Percentiles rank a stretch among this genome's conserved stretches.
These are phyloP conservation scores for Ceratobasidium sp. DNA, from an alignment of 1,284 basidiomycete genomes.

Conservation along the genomic window DNA sequence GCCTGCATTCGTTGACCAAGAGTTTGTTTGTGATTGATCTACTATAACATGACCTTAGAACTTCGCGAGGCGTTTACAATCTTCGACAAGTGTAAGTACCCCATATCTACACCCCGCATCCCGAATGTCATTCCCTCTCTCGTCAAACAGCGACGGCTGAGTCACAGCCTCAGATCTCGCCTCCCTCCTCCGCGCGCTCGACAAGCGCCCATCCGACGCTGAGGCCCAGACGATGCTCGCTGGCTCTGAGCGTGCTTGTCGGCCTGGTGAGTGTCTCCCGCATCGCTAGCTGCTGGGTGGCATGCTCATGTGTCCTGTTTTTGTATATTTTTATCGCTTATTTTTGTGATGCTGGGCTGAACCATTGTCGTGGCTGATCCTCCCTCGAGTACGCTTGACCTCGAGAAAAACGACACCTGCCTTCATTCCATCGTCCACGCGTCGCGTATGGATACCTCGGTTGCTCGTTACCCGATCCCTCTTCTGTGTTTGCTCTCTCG, in stretches of 20 bases:
- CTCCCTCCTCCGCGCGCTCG: constrained; percentile 71
- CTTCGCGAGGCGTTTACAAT: constrained; percentile 74
- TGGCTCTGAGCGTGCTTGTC: constrained; percentile 79
- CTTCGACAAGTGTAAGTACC: constrained; percentile 66
- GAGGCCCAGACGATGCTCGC: constrained; percentile 72
- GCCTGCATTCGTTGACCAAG: background rate
- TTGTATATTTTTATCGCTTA: constrained; percentile 86
- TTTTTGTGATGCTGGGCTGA: constrained; percentile 85
- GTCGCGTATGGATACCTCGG: constrained; percentile 64
- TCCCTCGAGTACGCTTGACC: no score
- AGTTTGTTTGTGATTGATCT: background rate
- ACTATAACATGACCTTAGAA: constrained; percentile 55
- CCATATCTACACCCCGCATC: background rate
- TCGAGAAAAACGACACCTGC: constrained; percentile 70
- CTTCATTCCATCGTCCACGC: constrained; percentile 72
- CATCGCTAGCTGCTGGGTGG: constrained; percentile 34
- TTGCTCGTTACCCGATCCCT: background rate
- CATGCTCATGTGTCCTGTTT: constrained; percentile 56
- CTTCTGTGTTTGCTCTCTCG: no score
- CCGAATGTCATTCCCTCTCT: background rate
- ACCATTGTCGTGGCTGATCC: constrained; percentile 64
- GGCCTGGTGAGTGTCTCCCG: constrained; percentile 71
- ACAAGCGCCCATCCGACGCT: constrained; percentile 72
- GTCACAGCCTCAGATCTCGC: constrained; percentile 73
- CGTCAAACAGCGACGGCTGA: constrained; percentile 70